phyloP scores from a whole-genome alignment of 2,329 filamentous ascomycete genomes.

The Paecilomyces sp. region DNA sequence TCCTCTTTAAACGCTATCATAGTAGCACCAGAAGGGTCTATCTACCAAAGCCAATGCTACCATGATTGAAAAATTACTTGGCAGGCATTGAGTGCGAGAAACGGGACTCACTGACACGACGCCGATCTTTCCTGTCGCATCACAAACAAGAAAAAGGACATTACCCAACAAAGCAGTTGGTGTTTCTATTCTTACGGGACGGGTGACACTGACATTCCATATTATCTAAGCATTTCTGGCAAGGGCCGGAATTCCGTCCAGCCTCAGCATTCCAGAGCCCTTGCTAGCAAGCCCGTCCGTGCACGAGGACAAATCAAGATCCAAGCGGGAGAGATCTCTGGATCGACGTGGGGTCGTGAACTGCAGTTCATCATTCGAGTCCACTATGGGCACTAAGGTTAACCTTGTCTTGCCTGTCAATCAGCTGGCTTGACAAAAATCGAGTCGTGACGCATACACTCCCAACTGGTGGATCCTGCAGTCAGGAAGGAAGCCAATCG shows the following conservation, averaged over 20 bases:
- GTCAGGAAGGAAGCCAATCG: neutral
- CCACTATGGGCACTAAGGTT: constrained; percentile 7
- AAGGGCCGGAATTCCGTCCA: constrained; percentile 25
- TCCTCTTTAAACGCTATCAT: neutral
- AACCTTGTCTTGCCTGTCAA: constrained; percentile 6
- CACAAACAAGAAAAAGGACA: neutral
- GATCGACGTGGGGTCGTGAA: constrained; percentile 2
- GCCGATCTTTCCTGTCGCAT: neutral
- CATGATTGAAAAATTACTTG: neutral
- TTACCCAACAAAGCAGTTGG: neutral
- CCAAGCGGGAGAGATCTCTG: neutral
- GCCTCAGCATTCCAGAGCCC: constrained; percentile 18
- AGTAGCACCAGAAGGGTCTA: neutral
- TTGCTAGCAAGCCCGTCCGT: constrained; percentile 15
- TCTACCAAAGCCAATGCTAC: neutral
- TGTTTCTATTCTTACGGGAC: neutral
- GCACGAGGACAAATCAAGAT: constrained; percentile 8
- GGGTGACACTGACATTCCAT: constrained; percentile 14
- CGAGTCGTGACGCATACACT: constrained; percentile 31
- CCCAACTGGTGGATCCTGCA: constrained; percentile 1
- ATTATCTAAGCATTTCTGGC: constrained; percentile 23
- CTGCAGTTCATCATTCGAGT: constrained; percentile 3
- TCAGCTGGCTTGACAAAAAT: neutral
- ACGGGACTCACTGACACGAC: neutral
- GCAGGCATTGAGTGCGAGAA: neutral